Percentiles rank a stretch among this genome's conserved stretches.
phyloP scores from a whole-genome alignment of 2,329 filamentous ascomycete genomes.

The Cercospora sp. region DNA sequence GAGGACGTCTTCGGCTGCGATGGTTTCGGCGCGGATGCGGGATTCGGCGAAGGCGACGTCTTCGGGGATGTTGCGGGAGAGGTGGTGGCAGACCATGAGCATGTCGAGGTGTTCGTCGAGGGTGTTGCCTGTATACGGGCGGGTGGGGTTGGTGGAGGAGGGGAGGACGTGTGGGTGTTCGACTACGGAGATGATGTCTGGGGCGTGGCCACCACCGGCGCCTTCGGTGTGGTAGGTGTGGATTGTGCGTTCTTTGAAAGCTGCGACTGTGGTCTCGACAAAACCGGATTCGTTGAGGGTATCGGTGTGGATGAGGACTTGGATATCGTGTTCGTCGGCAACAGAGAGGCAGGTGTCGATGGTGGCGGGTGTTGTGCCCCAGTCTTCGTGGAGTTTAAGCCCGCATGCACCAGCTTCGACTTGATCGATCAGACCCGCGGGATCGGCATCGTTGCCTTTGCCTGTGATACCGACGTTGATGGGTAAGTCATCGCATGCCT shows the following conservation, averaged over 20 bases:
- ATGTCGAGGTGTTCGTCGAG: slow-evolving; percentile 96
- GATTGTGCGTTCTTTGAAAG: slow-evolving; percentile 83
- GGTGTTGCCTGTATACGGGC: slow-evolving; percentile 87
- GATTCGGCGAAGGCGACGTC: slow-evolving; percentile 94
- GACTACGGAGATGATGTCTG: slow-evolving; percentile 92
- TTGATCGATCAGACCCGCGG: slow-evolving; percentile 73
- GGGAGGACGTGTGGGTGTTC: slow-evolving; percentile 86
- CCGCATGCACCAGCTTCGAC: slow-evolving; percentile 81
- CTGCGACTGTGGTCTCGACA: slow-evolving; percentile 84
- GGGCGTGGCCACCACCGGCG: slow-evolving; percentile 89
- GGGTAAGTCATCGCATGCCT: slow-evolving; percentile 77
- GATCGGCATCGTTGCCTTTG: slow-evolving; percentile 84
- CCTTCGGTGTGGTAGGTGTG: slow-evolving; percentile 98
- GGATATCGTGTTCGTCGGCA: slow-evolving; percentile 88
- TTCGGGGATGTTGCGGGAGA: slow-evolving; percentile 89
- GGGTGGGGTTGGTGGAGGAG: slow-evolving; percentile 86
- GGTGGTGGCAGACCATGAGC: slow-evolving; percentile 96
- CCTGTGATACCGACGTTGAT: slow-evolving; percentile 89
- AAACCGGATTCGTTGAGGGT: slow-evolving; percentile 97
- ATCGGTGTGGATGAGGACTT: slow-evolving; percentile 93
- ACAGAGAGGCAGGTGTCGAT: slow-evolving; percentile 81
- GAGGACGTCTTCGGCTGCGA: slow-evolving; percentile 92
- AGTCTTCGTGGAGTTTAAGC: slow-evolving; percentile 94
- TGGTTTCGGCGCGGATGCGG: slow-evolving; percentile 92
- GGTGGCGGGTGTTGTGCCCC: slow-evolving; percentile 86